Conservation (phyloP, 139 green algal species). For the Diplosphaera chodatii region DNA sequence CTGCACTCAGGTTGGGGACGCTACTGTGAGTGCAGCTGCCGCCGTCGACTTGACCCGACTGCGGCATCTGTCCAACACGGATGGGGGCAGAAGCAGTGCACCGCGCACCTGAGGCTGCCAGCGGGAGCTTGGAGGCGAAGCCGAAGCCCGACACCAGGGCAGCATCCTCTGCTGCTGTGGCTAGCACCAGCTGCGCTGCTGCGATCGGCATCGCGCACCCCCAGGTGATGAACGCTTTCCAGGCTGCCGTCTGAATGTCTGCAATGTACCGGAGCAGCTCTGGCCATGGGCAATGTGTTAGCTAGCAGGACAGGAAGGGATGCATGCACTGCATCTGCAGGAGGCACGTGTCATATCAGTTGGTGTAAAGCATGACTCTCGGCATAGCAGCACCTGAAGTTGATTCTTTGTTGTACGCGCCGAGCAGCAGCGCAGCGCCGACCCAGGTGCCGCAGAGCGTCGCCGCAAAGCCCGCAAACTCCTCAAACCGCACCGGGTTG, state of each 20-base stretch:
- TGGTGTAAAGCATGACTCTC: too few species aligned
- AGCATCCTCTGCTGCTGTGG: conserved; percentile 53
- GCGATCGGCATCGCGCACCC: conserved; percentile 45
- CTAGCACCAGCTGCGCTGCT: conserved; percentile 65
- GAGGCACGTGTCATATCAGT: too few species aligned
- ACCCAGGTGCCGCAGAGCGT: conserved; percentile 55
- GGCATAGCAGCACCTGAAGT: conserved; percentile 18
- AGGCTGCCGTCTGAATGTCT: background rate
- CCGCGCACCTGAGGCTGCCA: conserved; percentile 44
- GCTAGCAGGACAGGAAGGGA: too few species aligned
- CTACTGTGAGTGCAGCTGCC: too few species aligned
- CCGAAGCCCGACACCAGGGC: conserved; percentile 34
- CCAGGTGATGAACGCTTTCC: conserved; percentile 43
- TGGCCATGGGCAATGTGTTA: too few species aligned
- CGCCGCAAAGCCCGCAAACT: conserved; percentile 45
- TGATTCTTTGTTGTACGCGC: conserved; percentile 34
- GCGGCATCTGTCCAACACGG: too few species aligned
- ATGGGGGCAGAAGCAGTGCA: too few species aligned
- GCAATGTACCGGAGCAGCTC: too few species aligned
- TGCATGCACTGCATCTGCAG: too few species aligned
- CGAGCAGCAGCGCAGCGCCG: conserved; percentile 22
- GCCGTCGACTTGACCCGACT: too few species aligned
- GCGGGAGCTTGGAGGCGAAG: conserved; percentile 46
- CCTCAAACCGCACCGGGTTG: conserved; percentile 50
- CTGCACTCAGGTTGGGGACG: background rate